phyloP scores from a whole-genome alignment of 768 basidiomycete species.

The Tubosaeta sp. region DNA sequence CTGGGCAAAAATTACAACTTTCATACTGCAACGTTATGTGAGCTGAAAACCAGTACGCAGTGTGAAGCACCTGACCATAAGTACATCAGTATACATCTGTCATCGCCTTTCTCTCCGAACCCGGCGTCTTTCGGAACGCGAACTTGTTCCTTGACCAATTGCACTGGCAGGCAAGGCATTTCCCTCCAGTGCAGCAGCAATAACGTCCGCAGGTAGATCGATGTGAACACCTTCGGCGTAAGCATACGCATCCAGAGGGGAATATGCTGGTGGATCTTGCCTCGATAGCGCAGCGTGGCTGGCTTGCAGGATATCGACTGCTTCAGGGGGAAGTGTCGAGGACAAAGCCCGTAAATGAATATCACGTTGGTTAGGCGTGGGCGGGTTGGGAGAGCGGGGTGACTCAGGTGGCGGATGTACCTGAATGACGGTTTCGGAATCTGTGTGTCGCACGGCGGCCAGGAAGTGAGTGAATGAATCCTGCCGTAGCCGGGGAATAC shows the following conservation, averaged over 20 bases:
- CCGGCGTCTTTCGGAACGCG: conserved; percentile 54
- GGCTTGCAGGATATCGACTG: conserved; percentile 27
- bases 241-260: conserved; percentile 79
- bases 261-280: conserved; percentile 81
- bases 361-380: conserved; percentile 80
- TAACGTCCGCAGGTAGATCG: conserved; percentile 89
- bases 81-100: conserved; percentile 3
- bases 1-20: conserved; percentile 17
- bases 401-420: conserved; percentile 79
- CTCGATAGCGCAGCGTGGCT: conserved; percentile 37
- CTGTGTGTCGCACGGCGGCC: conserved; percentile 56
- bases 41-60: background rate
- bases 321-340: conserved; percentile 13
- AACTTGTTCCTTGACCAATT: conserved; percentile 46
- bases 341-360: conserved; percentile 70
- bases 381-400: conserved; percentile 72
- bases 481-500: conserved; percentile 62
- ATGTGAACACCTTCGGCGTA: conserved; percentile 90
- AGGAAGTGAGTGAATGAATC: conserved; percentile 64
- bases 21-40: conserved; percentile 13
- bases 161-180: conserved; percentile 55
- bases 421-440: conserved; percentile 63
- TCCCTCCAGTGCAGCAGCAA: conserved; percentile 84
- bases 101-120: conserved; percentile 46
- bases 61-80: conserved; percentile 8